phyloP scores from a whole-genome alignment of 192 early-diverging fungal species.

The Spizellomyces punctatus region DNA sequence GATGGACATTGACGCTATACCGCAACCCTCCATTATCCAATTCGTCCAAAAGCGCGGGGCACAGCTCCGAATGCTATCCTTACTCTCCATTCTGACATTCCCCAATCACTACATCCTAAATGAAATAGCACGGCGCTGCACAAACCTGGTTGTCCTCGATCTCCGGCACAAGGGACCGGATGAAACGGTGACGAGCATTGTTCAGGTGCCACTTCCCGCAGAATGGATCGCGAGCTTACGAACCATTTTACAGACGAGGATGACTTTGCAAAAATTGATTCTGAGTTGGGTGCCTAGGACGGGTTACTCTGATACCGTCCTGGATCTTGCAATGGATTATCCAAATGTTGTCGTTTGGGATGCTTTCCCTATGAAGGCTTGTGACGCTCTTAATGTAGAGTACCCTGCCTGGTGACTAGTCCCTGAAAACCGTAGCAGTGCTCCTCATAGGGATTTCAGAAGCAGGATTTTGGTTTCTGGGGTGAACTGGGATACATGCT shows the following conservation, averaged over 20 bases:
- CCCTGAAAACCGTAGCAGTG: not conserved
- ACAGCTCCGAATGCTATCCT: slow-evolving; percentile 3
- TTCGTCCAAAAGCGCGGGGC: slow-evolving; percentile 10
- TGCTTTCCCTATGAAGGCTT: not conserved
- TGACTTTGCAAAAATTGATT: not conserved
- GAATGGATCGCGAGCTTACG: not conserved
- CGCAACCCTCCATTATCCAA: not conserved
- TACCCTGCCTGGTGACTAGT: not conserved
- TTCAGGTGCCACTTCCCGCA: not conserved
- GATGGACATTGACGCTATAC: slow-evolving; percentile 23
- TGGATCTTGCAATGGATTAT: not conserved
- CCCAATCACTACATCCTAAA: slow-evolving; percentile 2
- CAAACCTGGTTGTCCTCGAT: slow-evolving; percentile 6
- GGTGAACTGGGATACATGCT: no score
- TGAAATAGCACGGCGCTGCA: not conserved
- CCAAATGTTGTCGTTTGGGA: slow-evolving; percentile 2
- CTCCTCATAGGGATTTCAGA: no score
- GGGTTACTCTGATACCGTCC: not conserved
- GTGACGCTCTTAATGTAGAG: not conserved
- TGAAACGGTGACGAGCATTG: slow-evolving; percentile 2
- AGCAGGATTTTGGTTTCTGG: no score
- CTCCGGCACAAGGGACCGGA: slow-evolving; percentile 19
- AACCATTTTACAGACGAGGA: not conserved
- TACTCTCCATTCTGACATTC: slow-evolving; percentile 8
- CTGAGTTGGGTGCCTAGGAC: not conserved